phyloP scores from a whole-genome alignment of 805 yeast genomes.

The Candida lessepsii region DNA sequence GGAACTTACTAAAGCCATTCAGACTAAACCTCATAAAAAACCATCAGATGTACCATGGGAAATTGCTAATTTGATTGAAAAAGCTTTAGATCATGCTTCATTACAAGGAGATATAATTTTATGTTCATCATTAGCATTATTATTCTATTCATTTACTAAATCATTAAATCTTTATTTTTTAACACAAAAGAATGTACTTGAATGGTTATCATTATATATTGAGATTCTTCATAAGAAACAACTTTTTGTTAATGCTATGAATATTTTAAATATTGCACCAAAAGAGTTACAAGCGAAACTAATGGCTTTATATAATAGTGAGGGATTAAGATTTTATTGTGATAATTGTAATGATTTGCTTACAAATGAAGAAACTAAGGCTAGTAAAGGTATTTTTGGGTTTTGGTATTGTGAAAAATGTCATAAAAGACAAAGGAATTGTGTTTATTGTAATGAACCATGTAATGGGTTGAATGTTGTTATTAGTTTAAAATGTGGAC shows the following conservation, averaged over 20 bases:
- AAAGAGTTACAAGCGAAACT: conserved; percentile 25
- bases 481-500: conserved; percentile 71
- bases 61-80: conserved; percentile 46
- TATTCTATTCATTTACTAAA: conserved; percentile 42
- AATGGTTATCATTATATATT: conserved; percentile 56
- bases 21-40: conserved; percentile 8
- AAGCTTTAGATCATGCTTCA: conserved; percentile 54
- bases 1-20: conserved; percentile 15
- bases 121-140: conserved; percentile 54
- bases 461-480: conserved; percentile 67
- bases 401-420: conserved; percentile 87
- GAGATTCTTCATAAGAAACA: conserved; percentile 49
- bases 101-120: conserved; percentile 64
- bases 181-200: conserved; percentile 37
- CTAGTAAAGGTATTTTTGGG: conserved; percentile 46
- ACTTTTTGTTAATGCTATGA: conserved; percentile 58
- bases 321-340: conserved; percentile 53
- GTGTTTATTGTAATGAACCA: conserved; percentile 76
- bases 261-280: conserved; percentile 47
- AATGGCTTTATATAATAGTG: conserved; percentile 32
- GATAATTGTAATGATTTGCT: conserved; percentile 58
- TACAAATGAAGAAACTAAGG: conserved; percentile 55
- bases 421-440: conserved; percentile 56
- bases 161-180: conserved; percentile 20
- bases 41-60: conserved; percentile 51